Evolutionary conservation across 2,329 filamentous ascomycete species (phyloP), one percentile per base, ranked within the genome.

Genomic region (Fusarium begoniae): DNA sequence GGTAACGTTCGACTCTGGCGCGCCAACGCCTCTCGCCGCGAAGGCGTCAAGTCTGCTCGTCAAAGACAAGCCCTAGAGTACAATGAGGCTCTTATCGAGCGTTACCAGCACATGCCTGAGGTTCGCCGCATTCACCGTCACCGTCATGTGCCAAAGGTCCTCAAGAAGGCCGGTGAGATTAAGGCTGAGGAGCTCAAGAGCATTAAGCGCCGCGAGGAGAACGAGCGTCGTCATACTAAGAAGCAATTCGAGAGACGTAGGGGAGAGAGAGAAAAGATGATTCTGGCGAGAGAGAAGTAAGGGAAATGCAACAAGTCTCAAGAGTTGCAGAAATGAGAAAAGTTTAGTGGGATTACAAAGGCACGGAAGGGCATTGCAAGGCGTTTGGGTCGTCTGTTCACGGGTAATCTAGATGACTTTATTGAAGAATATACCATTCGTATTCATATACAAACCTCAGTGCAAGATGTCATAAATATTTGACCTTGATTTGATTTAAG

Each of bases 81-180:
- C 82, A 96, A 98, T 80, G 90, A 94, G 62, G 92, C 95, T 17
- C 86, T 99, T 67, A 90, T 94, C 78, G 88, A 94, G 79, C 88
- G 95, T 73, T 99, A 95, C 84, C 90, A 91, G 72, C 96, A 99
- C 83, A 98, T 99, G 95, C 96, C 96, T 56, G 96, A 99, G 84
- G 93, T 99, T 76, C 90, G 91, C 78, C 90, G 97, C 62, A 99
- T 99, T 82, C 92, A 92, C 79, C 90, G 95, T 59, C 96, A 99
- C 83, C 90, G 96, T 72, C 96, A 98, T 84, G 85, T 98, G 71
- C 96, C 96, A 26, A 94, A 95, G 87, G 91, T 95, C 65, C 91
- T 98, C 75, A 98, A 98, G 91, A 98, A 98, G 90, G 96, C 96
- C 8, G 91, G 89, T 55, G 93, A 98, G 86, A 98, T 98, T 84